Evolutionary conservation across 2,329 filamentous ascomycete genomes (phyloP), one percentile per base, ranked within the genome.

Genomic region (Fusarium tuaranense): DNA sequence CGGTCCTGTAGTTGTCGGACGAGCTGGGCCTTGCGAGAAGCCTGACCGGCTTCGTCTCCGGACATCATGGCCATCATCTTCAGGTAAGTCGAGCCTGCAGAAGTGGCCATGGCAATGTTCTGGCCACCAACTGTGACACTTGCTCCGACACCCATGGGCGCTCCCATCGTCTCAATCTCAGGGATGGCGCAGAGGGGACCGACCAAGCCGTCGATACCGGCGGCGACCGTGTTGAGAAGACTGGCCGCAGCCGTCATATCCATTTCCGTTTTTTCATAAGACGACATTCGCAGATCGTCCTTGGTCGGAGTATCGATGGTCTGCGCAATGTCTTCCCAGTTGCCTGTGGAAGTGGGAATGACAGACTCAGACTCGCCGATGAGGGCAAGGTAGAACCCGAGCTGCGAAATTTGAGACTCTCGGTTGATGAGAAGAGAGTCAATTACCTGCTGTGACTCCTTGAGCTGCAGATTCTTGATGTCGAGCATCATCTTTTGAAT

Each of bases 1-100:
- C 68, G 55, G 20, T 67, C 68, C 14, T 73, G 68, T 5, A 65
- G 41, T 53, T 66, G 62, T 34, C 20, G 34, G 4, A 51, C 41
- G 13, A 70, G 48, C 5, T 27, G 34, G 20, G 16, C 25, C 48
- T 65, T 66, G 16, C 22, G 34, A 20, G 58, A 36, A 27, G 38
- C 27, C 13, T 27, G 34, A 8, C 6, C 36, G 10, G 13, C 9
- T 25, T 59, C 48, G n/a, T 48, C 20, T 2, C 36, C 13, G 13
- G 39, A n/a, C 14, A 62, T 55, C 14, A 18, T 36, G 30, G n/a
- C 65, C 57, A 53, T 20, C 38, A 61, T 27, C 12, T 34, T 62
- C 8, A 59, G n/a, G 4, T 16, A 38, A 1, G 4, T 59, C 20
- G 57, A 30, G 4, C 10, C 32, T 14, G 18, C 57, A 2, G 14